phyloP scores from a whole-genome alignment of 352 stramenopile genomes.

The Globisporangium yorkense region DNA sequence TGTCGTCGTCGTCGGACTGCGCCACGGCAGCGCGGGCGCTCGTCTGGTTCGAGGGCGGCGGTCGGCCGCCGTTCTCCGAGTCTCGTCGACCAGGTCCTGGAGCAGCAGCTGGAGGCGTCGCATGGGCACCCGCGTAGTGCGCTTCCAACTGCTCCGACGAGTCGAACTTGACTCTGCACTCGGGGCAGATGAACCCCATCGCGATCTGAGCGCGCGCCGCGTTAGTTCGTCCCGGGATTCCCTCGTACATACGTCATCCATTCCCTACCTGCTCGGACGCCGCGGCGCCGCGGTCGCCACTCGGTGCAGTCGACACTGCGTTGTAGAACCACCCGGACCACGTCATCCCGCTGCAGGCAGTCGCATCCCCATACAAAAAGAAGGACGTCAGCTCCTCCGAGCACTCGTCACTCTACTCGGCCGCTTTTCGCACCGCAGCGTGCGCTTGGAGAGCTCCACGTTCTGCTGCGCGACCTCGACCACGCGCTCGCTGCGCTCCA shows the following conservation, averaged over 20 bases:
- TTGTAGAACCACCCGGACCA: conserved; percentile 83
- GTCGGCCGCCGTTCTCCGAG: neutral
- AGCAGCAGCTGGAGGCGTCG: conserved; percentile 4
- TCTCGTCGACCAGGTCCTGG: neutral
- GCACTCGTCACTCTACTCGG: too few relatives aligned
- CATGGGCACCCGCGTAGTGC: conserved; percentile 54
- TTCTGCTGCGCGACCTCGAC: conserved; percentile 58
- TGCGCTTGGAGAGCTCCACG: conserved; percentile 50
- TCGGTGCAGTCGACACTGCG: conserved; percentile 33
- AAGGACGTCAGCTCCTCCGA: neutral
- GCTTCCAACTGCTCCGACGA: conserved; percentile 43
- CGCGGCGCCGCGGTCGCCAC: conserved; percentile 3
- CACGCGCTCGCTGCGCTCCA: conserved; percentile 42
- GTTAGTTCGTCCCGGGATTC: neutral
- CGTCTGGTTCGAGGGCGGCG: neutral
- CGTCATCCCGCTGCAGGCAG: conserved; percentile 48
- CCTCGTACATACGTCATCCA: neutral
- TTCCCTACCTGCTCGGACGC: neutral
- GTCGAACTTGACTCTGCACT: conserved; percentile 67
- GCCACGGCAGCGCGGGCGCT: neutral
- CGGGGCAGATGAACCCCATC: conserved; percentile 83
- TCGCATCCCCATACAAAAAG: neutral
- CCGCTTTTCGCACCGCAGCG: conserved; percentile 25
- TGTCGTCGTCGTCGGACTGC: conserved; percentile 8
- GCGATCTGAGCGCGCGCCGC: conserved; percentile 42